A percentile compares a stretch with the other conserved stretches of the same genome.
Conservation (phyloP, 148 eudicot genomes). For the Simmondsia chinensis region DNA sequence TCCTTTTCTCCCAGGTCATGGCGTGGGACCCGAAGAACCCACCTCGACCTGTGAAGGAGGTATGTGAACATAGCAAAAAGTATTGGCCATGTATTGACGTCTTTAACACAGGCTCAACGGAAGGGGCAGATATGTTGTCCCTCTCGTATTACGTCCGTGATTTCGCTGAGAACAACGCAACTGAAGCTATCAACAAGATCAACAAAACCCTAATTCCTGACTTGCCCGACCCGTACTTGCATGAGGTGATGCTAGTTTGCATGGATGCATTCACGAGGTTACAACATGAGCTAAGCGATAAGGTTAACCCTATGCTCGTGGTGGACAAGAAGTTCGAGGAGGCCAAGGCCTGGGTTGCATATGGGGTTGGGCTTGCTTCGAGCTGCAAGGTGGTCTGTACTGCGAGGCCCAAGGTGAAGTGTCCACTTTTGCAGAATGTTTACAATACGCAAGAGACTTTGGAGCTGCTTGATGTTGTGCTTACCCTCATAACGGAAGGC, state of each 20-base stretch:
- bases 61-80: slow-evolving; percentile 1
- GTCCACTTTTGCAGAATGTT: slow-evolving; percentile 4
- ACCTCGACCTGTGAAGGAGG: slow-evolving; percentile 4
- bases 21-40: slow-evolving; percentile 6
- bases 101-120: slow-evolving; percentile 9
- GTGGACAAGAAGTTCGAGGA: neutral
- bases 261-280: slow-evolving; percentile 8
- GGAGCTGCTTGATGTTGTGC: slow-evolving; percentile 6
- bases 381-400: slow-evolving; percentile 11
- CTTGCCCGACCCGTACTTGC: slow-evolving; percentile 7
- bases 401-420: slow-evolving; percentile 1
- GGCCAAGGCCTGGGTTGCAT: slow-evolving; percentile 17
- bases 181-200: slow-evolving; percentile 1
- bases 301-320: slow-evolving; percentile 12
- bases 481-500: slow-evolving; percentile 10
- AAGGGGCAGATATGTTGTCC: slow-evolving; percentile 2
- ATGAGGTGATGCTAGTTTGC: slow-evolving; percentile 10
- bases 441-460: slow-evolving; percentile 8
- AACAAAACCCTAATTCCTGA: slow-evolving; percentile 2
- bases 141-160: slow-evolving; percentile 6
- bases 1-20: neutral
- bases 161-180: slow-evolving; percentile 8
- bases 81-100: slow-evolving; percentile 2
- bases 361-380: slow-evolving; percentile 9
- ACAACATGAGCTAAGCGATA: neutral